Evolutionary conservation across 1,139 yeast species (phyloP).

Genomic region (Meyerozyma guilliermondii): DNA sequence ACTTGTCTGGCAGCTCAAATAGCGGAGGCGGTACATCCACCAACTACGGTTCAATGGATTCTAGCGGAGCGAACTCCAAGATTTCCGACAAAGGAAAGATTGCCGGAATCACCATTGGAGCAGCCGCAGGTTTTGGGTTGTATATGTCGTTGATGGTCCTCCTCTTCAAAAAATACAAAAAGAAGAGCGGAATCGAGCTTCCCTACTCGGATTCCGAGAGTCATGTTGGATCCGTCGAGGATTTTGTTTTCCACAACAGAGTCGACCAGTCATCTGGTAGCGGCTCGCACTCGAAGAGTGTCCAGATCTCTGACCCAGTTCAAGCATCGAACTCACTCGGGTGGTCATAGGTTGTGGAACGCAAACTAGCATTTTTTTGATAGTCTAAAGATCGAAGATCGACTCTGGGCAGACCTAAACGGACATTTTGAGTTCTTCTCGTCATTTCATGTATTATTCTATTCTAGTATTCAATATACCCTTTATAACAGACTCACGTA

Average conservation of each 20-base stretch:
- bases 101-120: constrained; percentile 60
- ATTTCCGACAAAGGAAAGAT: constrained; percentile 35
- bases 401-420: no score
- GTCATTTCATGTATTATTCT: constrained; percentile 1
- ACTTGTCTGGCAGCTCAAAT: constrained; percentile 14
- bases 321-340: constrained; percentile 45
- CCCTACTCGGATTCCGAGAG: constrained; percentile 43
- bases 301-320: constrained; percentile 40
- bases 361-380: neutral
- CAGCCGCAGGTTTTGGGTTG: constrained; percentile 59
- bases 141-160: constrained; percentile 51
- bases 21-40: constrained; percentile 13
- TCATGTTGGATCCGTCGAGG: constrained; percentile 24
- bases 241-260: constrained; percentile 30
- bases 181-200: constrained; percentile 30
- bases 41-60: constrained; percentile 42
- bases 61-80: constrained; percentile 12
- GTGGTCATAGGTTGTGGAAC: constrained; percentile 33
- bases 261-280: constrained; percentile 13
- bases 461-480: constrained; percentile 1
- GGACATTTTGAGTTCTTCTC: neutral
- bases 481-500: neutral
- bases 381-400: no score
- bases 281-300: constrained; percentile 14
- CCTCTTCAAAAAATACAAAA: constrained; percentile 36